Percentiles rank a stretch among this genome's conserved stretches.
These are phyloP conservation scores for Geranium brycei DNA, from an alignment of 345 rosid species.

Conservation along the genomic window DNA sequence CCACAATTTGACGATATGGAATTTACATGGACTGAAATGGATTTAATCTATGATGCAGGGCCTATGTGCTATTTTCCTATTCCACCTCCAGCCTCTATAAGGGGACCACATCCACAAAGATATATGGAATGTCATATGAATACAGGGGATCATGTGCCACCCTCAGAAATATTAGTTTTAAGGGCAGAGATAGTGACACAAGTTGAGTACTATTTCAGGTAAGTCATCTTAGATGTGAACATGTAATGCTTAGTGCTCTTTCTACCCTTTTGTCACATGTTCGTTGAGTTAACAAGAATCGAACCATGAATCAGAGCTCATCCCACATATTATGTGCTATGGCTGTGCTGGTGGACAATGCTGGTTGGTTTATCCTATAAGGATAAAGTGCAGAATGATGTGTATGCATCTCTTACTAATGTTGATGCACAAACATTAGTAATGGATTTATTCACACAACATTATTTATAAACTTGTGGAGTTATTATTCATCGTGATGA, in stretches of 20 bases:
- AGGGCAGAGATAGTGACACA: conserved; percentile 49
- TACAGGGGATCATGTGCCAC: conserved; percentile 31
- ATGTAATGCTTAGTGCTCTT: neutral
- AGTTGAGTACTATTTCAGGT: conserved; percentile 96
- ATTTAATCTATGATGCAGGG: conserved; percentile 29
- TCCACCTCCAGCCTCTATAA: conserved; percentile 53
- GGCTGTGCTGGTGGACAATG: too few relatives aligned
- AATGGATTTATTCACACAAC: too few relatives aligned
- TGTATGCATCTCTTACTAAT: too few relatives aligned
- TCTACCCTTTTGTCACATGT: neutral
- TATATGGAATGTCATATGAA: conserved; percentile 43
- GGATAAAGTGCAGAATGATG: too few relatives aligned
- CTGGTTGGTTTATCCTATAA: too few relatives aligned
- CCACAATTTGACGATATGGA: too few relatives aligned
- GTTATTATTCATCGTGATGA: neutral
- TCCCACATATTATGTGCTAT: too few relatives aligned
- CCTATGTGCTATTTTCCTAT: conserved; percentile 52
- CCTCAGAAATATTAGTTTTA: conserved; percentile 40
- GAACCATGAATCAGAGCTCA: too few relatives aligned
- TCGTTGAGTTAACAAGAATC: neutral
- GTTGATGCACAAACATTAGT: too few relatives aligned
- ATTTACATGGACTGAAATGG: neutral
- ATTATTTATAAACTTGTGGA: neutral
- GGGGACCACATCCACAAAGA: conserved; percentile 58
- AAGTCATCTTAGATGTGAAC: conserved; percentile 3